Base-by-base conservation (phyloP, 2,329 filamentous ascomycete genomes). In the Alternaria arborescens region DNA sequence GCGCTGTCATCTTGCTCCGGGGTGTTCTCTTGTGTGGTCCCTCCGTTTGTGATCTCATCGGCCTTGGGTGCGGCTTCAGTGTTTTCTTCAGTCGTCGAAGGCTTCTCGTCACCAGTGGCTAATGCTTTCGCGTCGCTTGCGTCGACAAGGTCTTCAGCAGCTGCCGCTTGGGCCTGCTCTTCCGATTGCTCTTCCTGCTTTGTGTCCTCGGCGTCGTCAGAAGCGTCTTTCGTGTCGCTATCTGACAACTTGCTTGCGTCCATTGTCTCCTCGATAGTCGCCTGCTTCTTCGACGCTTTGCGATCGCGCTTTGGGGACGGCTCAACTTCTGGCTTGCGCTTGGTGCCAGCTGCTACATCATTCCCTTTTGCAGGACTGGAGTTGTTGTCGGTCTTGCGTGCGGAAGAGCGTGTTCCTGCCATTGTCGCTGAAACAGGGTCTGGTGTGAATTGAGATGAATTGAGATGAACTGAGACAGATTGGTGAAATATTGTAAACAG, bases 251-350 rank as follows among this genome's bases (percentile, higher is more conserved):
- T 60, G 24, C 89, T 61, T 16, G 60, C 54, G 10, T 78, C 76
- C 42, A 85, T 74, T 1, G 80, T 82, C 63, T 86, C 83, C 60
- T 87, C 85, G 34, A 87, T 79, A 0, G 83, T 85, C 66, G 82
- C 82, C 69, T 87, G 85, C 60, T 80, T 79, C 65, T 81, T 82
- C 16, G 73, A 59, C 14, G 68, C 70, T 52, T 82, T 80, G 64
- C 79, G 81, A n/a, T 75, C 72, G 24, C 80, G 79, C 68, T 84
- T 83, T 12, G 80, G 77, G 1, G 80, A 76, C 1, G 62, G 62
- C 43, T 69, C 61, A n/a, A 60, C 47, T 44, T 81, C 77, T 24
- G 77, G 75, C 71, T 81, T 81, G 58, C 79, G 75, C 68, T 82
- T 81, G 5, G 70, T 73, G 24, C 78, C 78, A 55, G 73, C 68